These are phyloP conservation scores for Solanum paucissectum DNA, from an alignment of 257 asterid species.

Conservation along the genomic window DNA sequence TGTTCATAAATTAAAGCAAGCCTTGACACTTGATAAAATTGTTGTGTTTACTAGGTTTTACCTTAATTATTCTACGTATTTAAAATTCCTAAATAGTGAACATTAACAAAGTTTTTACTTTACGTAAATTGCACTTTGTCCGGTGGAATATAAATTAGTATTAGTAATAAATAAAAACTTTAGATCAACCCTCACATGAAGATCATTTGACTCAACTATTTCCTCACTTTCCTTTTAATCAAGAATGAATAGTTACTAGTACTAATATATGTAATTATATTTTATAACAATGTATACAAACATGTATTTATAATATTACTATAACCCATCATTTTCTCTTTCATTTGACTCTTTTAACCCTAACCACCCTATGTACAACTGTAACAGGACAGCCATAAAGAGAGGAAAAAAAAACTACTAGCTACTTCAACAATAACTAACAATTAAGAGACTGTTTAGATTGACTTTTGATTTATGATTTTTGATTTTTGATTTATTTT, in stretches of 20 bases:
- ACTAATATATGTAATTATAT: neutral
- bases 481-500: neutral
- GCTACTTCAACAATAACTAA: neutral
- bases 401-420: neutral
- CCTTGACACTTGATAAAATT: neutral
- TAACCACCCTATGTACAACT: neutral
- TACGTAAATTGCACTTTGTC: neutral
- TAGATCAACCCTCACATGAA: neutral
- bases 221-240: neutral
- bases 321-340: neutral
- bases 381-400: neutral
- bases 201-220: neutral
- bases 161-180: neutral
- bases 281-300: neutral
- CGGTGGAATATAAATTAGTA: neutral
- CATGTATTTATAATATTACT: neutral
- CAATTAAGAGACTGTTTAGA: rapidly evolving
- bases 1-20: neutral
- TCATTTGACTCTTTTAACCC: neutral
- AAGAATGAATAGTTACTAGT: neutral
- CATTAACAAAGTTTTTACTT: neutral
- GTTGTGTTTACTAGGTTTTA: neutral
- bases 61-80: neutral
- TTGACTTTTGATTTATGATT: too few relatives aligned
- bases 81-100: neutral